Evolutionary conservation across 352 stramenopile genomes (phyloP).

Genomic region (Pythium apleroticum): DNA sequence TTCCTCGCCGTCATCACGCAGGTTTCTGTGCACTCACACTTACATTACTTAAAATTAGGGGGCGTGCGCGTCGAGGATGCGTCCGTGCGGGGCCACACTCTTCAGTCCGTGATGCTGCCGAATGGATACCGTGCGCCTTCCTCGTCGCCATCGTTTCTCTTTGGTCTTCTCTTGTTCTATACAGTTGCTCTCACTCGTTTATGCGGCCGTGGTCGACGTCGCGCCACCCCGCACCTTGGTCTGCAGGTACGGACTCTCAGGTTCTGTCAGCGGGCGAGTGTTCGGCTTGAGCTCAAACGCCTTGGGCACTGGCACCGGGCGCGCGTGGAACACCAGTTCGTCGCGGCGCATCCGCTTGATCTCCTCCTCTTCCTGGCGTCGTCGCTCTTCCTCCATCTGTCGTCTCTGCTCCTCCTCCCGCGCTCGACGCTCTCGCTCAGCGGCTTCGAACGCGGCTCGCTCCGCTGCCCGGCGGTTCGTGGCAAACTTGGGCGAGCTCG

Average conservation of each 20-base stretch:
- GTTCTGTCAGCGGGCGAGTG: slow-evolving; percentile 49
- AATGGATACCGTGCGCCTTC: neutral
- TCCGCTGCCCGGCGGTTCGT: slow-evolving; percentile 61
- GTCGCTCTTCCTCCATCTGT: slow-evolving; percentile 49
- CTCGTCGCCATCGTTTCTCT: neutral
- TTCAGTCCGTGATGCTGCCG: neutral
- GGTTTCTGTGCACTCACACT: slow-evolving; percentile 6
- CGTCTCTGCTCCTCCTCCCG: slow-evolving; percentile 62
- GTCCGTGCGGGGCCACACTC: neutral
- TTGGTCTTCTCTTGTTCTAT: neutral
- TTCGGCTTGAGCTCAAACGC: slow-evolving; percentile 52
- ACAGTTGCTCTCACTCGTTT: slow-evolving; percentile 9
- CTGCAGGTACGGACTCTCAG: slow-evolving; percentile 43
- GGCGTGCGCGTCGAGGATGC: neutral
- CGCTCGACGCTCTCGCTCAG: slow-evolving; percentile 64
- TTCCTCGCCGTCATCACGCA: neutral
- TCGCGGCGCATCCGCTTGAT: slow-evolving; percentile 70
- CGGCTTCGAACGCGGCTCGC: slow-evolving; percentile 64
- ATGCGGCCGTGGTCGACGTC: slow-evolving; percentile 18
- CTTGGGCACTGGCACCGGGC: slow-evolving; percentile 49
- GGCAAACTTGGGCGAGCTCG: slow-evolving; percentile 46
- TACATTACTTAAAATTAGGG: slow-evolving; percentile 23
- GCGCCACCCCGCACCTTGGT: slow-evolving; percentile 25
- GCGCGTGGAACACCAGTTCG: slow-evolving; percentile 73
- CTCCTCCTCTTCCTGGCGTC: slow-evolving; percentile 59